Conservation (phyloP, 352 stramenopile genomes). For the Pythium monospermum region DNA sequence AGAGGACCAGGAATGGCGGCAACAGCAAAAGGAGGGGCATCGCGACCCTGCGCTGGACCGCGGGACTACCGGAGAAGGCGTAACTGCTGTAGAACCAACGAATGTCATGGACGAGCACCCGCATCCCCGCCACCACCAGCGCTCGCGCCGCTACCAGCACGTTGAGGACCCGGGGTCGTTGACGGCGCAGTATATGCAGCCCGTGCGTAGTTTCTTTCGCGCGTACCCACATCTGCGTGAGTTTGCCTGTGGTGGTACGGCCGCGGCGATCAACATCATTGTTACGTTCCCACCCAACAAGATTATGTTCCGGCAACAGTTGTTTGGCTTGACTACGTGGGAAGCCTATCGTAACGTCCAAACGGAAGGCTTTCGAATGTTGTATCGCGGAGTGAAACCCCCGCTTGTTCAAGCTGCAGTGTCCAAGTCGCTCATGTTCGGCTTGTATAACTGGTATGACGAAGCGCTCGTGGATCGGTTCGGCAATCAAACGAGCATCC, state of each 20-base stretch:
- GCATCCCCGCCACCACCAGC: slow-evolving; percentile 4
- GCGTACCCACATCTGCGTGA: slow-evolving; percentile 68
- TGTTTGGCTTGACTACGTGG: slow-evolving; percentile 69
- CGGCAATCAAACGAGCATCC: slow-evolving; percentile 35
- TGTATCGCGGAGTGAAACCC: slow-evolving; percentile 83
- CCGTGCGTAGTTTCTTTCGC: slow-evolving; percentile 36
- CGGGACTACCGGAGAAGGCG: neutral
- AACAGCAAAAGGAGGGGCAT: slow-evolving; percentile 4
- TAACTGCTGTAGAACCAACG: neutral
- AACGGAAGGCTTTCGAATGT: slow-evolving; percentile 50
- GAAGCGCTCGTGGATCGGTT: slow-evolving; percentile 43
- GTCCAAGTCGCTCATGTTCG: slow-evolving; percentile 89
- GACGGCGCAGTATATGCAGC: slow-evolving; percentile 3
- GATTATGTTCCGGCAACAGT: slow-evolving; percentile 88
- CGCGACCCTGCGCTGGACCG: neutral
- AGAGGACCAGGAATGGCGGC: slow-evolving; percentile 16
- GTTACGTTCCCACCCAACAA: slow-evolving; percentile 88
- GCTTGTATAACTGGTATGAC: slow-evolving; percentile 86
- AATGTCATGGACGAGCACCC: slow-evolving; percentile 8
- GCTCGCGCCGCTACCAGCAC: slow-evolving; percentile 7
- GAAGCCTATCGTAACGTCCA: slow-evolving; percentile 70
- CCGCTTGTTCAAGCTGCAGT: slow-evolving; percentile 80
- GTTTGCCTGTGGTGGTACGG: slow-evolving; percentile 75
- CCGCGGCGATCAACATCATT: slow-evolving; percentile 84
- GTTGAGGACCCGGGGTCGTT: neutral